Base-by-base conservation (phyloP, 2,329 filamentous ascomycete genomes). In the Xylariaceae sp. region DNA sequence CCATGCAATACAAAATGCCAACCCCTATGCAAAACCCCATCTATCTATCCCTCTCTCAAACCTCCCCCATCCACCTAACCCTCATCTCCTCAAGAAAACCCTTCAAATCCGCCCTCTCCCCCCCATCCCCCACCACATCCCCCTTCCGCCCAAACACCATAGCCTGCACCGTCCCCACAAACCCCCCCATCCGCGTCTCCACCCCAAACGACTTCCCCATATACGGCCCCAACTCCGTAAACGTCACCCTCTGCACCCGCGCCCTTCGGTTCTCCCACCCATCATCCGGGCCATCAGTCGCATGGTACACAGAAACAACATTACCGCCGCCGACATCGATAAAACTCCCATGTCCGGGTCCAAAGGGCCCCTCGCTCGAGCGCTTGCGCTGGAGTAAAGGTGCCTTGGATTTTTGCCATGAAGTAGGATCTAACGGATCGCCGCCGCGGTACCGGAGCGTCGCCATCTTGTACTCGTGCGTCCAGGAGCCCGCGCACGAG, bases 401-500 rank as follows among this genome's bases (percentile, higher is more conserved):
- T 34, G 64, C 65, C 2, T 59, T 56, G n/a, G 63, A 58, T 53
- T 73, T 73, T 34, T 58, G 62, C 71, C 71, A 72, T 9, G 67
- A 65, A 0, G n/a, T 49, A 6, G 70, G 59, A 44, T 69, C 60
- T 3, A 71, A 60, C 2, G 71, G 71, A 42, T 70, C 67, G n/a
- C 68, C 69, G 3, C 70, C 70, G 50, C 62, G 53, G 55, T 69
- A 71, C 44, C 62, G 63, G 18, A 73, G 62, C 7, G 66, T 57
- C 1, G 69, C 70, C 66, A 73, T 70, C 67, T 73, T 73, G 64
- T 73, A 73, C 53, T 72, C 67, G 57, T 66, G 65, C 8, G 70
- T 73, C 71, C 71, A 73, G 53, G 67, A 70, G 17, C 70, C 71
- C 1, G 69, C 70, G 44, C 70, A 71, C 23, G 66, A 69, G 55